Percentiles rank a stretch among this genome's conserved stretches.
Evolutionary conservation across 1,284 basidiomycete genomes (phyloP).

Genomic region (Heterobasidion parviporum): DNA sequence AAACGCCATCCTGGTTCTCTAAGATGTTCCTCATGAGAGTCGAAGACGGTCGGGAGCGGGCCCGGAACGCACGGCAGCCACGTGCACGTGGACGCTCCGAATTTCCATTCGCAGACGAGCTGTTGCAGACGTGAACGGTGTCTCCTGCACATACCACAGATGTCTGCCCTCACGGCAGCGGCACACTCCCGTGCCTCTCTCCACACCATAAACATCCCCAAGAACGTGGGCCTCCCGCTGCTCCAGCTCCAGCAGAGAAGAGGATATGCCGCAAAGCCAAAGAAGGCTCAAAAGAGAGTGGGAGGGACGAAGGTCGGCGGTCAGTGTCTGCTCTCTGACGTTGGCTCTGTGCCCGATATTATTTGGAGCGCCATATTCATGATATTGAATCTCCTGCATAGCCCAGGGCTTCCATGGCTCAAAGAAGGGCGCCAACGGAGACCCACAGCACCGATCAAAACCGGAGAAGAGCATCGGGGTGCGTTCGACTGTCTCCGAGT

Average conservation of each 20-base stretch:
- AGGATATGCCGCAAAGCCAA: slow-evolving; percentile 7
- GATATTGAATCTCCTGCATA: background rate
- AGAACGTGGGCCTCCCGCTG: background rate
- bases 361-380: background rate
- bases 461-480: slow-evolving; percentile 9
- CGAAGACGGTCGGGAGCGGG: background rate
- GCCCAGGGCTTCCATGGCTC: slow-evolving; percentile 5
- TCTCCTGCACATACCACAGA: background rate
- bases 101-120: background rate
- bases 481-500: background rate
- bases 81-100: background rate
- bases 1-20: too few species aligned
- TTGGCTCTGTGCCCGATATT: background rate
- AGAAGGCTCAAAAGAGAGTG: slow-evolving; percentile 4
- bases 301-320: background rate
- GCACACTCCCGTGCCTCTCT: slow-evolving; percentile 2
- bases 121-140: background rate
- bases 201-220: background rate
- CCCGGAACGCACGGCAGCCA: background rate
- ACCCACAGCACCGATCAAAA: slow-evolving; percentile 3
- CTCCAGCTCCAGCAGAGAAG: slow-evolving; percentile 1
- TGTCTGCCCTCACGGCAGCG: slow-evolving; percentile 7
- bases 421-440: slow-evolving; percentile 4
- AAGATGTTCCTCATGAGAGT: background rate
- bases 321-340: background rate